These are phyloP conservation scores for Crithidia sp. DNA, from an alignment of 208 protist species.

Conservation along the genomic window DNA sequence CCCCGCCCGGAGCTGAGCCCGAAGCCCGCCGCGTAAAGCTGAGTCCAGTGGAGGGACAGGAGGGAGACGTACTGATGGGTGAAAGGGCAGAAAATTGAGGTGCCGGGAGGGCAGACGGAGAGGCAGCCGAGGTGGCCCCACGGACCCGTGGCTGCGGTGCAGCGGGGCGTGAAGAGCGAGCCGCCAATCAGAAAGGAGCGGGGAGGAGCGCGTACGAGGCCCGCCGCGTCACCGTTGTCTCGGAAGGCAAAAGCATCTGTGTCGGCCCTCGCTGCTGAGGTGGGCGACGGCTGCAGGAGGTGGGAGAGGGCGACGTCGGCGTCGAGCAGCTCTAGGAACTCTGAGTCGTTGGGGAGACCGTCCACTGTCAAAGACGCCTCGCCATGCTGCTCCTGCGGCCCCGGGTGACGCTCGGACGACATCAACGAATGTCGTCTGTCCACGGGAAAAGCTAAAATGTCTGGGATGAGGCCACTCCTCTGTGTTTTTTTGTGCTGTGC, in stretches of 20 bases:
- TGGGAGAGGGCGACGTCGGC: slow-evolving; percentile 13
- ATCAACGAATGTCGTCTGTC: neutral
- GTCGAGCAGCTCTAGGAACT: slow-evolving; percentile 42
- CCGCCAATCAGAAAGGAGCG: slow-evolving; percentile 52
- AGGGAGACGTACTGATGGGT: slow-evolving; percentile 57
- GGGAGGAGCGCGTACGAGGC: neutral
- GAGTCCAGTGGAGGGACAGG: slow-evolving; percentile 54
- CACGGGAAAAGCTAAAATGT: too few relatives aligned
- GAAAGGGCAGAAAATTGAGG: slow-evolving; percentile 65
- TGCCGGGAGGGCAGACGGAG: neutral
- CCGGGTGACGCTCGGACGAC: neutral
- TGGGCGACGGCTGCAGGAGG: slow-evolving; percentile 1
- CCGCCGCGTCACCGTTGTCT: neutral
- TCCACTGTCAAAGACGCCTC: neutral
- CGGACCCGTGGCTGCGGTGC: neutral
- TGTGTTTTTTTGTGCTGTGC: too few relatives aligned
- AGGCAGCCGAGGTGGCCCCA: neutral
- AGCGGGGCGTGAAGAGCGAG: slow-evolving; percentile 41
- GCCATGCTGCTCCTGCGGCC: neutral
- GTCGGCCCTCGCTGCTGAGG: neutral
- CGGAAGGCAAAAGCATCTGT: neutral
- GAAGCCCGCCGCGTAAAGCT: slow-evolving; percentile 52
- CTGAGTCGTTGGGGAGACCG: slow-evolving; percentile 21
- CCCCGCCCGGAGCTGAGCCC: slow-evolving; percentile 30
- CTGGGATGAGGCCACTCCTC: too few relatives aligned